Evolutionary conservation across 2,329 filamentous ascomycete species (phyloP).

Genomic region (Ilyonectria destructans): DNA sequence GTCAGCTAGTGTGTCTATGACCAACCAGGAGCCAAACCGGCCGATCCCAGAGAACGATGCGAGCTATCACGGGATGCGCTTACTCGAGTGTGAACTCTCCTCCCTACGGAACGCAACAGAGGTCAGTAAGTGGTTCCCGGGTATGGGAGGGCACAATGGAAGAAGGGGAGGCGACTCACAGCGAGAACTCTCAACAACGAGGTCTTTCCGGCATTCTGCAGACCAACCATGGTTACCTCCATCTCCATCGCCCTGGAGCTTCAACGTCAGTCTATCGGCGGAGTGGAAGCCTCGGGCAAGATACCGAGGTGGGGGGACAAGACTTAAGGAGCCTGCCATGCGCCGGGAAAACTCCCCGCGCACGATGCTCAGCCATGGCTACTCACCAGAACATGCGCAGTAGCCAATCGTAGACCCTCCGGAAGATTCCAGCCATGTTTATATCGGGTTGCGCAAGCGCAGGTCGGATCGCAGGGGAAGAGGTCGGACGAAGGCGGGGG

Average conservation of each 20-base stretch:
- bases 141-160: conserved; percentile 3
- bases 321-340: conserved; percentile 27
- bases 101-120: conserved; percentile 72
- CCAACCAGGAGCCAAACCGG: conserved; percentile 11
- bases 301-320: conserved; percentile 27
- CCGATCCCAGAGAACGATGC: conserved; percentile 29
- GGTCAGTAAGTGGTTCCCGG: conserved; percentile 43
- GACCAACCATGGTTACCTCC: conserved; percentile 99
- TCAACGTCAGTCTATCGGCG: conserved; percentile 45
- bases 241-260: conserved; percentile 92
- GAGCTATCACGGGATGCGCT: conserved; percentile 57
- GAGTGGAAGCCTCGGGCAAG: conserved; percentile 34
- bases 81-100: conserved; percentile 99
- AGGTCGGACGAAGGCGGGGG: conserved; percentile 48
- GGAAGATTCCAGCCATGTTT: conserved; percentile 91
- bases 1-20: conserved; percentile 54
- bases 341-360: conserved; percentile 24
- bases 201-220: conserved; percentile 99
- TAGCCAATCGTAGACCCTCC: conserved; percentile 97
- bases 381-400: conserved; percentile 96
- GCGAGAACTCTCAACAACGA: conserved; percentile 93
- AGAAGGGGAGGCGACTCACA: conserved; percentile 73
- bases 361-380: conserved; percentile 27
- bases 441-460: conserved; percentile 41
- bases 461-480: conserved; percentile 44